These are phyloP conservation scores for Penicillium sp. DNA, from an alignment of 2,329 filamentous ascomycete species.

Conservation along the genomic window DNA sequence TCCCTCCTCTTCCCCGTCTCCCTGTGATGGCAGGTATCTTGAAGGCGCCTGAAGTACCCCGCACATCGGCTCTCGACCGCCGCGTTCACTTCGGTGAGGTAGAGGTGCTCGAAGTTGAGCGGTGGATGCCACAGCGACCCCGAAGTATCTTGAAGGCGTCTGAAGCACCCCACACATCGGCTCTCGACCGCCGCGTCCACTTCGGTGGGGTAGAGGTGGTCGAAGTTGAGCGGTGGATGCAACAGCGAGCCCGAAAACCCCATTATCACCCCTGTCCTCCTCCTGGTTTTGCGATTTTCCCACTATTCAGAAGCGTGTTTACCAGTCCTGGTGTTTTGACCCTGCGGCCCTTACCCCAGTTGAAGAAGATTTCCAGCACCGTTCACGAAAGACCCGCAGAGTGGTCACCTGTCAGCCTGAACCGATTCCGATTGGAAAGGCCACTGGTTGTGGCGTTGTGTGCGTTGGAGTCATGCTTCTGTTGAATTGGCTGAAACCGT, in stretches of 20 bases:
- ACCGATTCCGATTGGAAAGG: not conserved
- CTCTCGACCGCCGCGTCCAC: not conserved
- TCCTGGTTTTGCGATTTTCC: not conserved
- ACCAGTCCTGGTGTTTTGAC: not conserved
- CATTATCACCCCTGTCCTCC: not conserved
- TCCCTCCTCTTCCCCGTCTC: not conserved
- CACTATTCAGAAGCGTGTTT: not conserved
- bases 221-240: not conserved
- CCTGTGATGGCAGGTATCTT: not conserved
- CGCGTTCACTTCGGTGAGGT: not conserved
- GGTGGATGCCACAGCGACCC: not conserved
- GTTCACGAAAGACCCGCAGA: not conserved
- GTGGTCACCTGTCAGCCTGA: not conserved
- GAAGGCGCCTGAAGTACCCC: not conserved
- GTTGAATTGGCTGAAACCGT: not conserved
- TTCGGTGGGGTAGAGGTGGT: not conserved
- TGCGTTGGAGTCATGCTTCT: not conserved
- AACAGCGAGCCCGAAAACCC: not conserved
- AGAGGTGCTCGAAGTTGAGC: not conserved
- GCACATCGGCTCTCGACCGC: not conserved
- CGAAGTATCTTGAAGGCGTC: not conserved
- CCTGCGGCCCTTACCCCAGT: not conserved
- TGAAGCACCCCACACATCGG: not conserved
- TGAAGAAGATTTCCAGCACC: not conserved
- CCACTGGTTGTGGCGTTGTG: not conserved